Evolutionary conservation across 176 grass and related monocot genomes (phyloP), one percentile per base, ranked within the genome.

Genomic region (Triticum urartu): DNA sequence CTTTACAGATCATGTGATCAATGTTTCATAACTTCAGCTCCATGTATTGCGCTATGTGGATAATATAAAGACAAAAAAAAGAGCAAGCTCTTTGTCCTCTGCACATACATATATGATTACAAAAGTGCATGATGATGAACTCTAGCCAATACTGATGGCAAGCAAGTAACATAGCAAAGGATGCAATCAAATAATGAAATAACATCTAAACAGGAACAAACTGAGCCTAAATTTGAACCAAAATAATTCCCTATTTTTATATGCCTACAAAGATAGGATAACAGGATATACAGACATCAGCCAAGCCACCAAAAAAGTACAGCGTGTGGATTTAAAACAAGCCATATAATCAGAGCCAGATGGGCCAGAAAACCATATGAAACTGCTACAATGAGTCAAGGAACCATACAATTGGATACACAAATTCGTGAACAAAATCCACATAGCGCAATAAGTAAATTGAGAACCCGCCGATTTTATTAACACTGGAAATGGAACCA

Each of bases 141-240:
- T 60, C 43, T 28, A 60, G 74, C 10, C 52, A 79, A 60, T 39
- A 32, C 75, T 43, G 4, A 40, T 18, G 9, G 38, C 63, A 78
- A 24, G 77, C 11, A 72, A 7, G 63, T 21, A 35, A 9, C 38
- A 64, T 72, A 86, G 28, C 21, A 50, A 60, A 33, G 25, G 43
- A 78, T 56, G n/a, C 64, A 86, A 72, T 34, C 52, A 59, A 60
- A 80, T 72, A 5, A 35, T 8, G 25, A 61, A 68, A 79, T 33
- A 78, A 22, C 11, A 86, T 61, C 39, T n/a, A 70, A 83, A 24
- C 48, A 68, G 34, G 61, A 88, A 68, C 17, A 63, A 38, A 28
- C 17, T 15, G 4, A 56, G 35, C 7, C 6, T 81, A n/a, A 11
- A 15, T 52, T 52, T 21, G 9, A 81, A 87, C n/a, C 33, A 87